Base-by-base conservation (phyloP, 1,284 basidiomycete genomes). In the Ganoderma leucocontextum region DNA sequence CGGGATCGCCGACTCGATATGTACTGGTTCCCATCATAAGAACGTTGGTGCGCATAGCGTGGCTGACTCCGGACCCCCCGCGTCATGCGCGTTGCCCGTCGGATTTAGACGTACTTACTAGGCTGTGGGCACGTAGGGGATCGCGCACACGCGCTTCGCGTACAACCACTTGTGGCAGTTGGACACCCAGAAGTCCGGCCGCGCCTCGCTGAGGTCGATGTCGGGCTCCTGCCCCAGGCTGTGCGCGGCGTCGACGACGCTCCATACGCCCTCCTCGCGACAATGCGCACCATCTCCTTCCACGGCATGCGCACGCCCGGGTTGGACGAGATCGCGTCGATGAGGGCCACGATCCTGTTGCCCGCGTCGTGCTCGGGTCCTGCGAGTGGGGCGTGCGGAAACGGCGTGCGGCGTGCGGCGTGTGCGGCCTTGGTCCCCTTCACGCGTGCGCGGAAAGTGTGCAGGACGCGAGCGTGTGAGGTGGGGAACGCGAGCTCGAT, bases 141-240 rank as follows among this genome's bases (percentile, higher is more conserved):
- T 81, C 0, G 94, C 91, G 64, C 86, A 89, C 4, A 87, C 84
- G 12, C 95, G 86, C 77, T 95, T 94, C 7, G 88, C 86, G 72
- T 82, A 89, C 5, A 96, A 80, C 95, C 95, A 96, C 78, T 96
- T 96, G 81, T 95, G 93, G 73, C 90, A 92, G 76, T 95, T 95
- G 1, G 92, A 91, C n/a, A 93, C 82, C 88, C 90, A 95, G 77
- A 95, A 95, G 79, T 96, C 95, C 8, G 92, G 91, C 67, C 85
- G 82, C 0, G 83, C 80, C 60, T 83, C 80, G 10, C 82, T 83
- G 57, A 95, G 74, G 76, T 95, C 85, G 64, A 95, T 82, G 60
- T 87, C 80, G 19, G 84, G 39, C 74, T 78, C 77, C 63, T 78
- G 78, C 0, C 95, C 95, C 55, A 96, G 89, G 3, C 90, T 89